Evolutionary conservation across 768 basidiomycete genomes (phyloP).

Genomic region (Antrodiella citrinella): DNA sequence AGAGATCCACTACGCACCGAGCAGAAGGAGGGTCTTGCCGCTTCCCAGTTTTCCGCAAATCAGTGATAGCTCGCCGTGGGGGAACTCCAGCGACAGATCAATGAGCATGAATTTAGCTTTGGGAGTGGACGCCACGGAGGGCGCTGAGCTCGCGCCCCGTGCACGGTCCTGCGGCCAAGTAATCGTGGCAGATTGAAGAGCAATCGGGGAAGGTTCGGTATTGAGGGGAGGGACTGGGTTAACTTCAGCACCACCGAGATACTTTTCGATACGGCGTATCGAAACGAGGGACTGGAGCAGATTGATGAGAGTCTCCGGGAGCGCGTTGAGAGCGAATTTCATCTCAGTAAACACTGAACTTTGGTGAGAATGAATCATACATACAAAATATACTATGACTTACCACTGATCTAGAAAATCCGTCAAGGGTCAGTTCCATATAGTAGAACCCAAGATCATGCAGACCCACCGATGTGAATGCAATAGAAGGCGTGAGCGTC

Average conservation of each 20-base stretch:
- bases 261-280: conserved; percentile 85
- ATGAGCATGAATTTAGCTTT: conserved; percentile 70
- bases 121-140: conserved; percentile 65
- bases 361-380: not conserved
- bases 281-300: conserved; percentile 83
- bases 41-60: conserved; percentile 87
- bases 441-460: not conserved
- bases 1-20: conserved; percentile 41
- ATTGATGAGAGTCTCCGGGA: conserved; percentile 89
- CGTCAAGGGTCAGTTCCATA: not conserved
- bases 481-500: conserved; percentile 71
- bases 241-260: conserved; percentile 71
- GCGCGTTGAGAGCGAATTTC: conserved; percentile 78
- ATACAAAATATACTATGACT: conserved; percentile 4
- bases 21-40: conserved; percentile 81
- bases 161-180: conserved; percentile 83
- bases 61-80: conserved; percentile 68
- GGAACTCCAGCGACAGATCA: conserved; percentile 75
- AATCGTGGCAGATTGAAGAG: conserved; percentile 77
- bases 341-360: conserved; percentile 73
- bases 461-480: conserved; percentile 50
- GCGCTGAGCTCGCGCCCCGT: conserved; percentile 33
- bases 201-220: conserved; percentile 51
- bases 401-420: conserved; percentile 33
- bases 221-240: conserved; percentile 48